Percentiles rank a stretch among this genome's conserved stretches.
phyloP scores from a whole-genome alignment of 2,329 filamentous ascomycete genomes.

The Penicillium sp. region DNA sequence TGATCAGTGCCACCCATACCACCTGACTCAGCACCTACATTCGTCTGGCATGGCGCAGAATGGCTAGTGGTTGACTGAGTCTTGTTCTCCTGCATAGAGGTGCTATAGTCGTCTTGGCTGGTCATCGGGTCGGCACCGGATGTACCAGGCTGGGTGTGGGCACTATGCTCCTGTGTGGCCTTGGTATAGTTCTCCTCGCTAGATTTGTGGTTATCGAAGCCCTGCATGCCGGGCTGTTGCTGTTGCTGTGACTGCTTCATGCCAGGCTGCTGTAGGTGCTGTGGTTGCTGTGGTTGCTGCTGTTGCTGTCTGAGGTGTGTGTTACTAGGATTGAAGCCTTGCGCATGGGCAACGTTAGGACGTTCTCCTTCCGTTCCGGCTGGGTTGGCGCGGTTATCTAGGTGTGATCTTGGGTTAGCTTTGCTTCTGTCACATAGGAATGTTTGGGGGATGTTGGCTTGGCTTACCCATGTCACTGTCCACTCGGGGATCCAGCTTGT shows the following conservation, averaged over 20 bases:
- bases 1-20: neutral
- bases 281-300: neutral
- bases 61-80: slow-evolving; percentile 14
- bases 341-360: neutral
- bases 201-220: slow-evolving; percentile 7
- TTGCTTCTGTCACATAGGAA: neutral
- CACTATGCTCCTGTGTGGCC: neutral
- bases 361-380: neutral
- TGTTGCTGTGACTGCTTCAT: neutral
- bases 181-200: slow-evolving; percentile 7
- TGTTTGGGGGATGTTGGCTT: neutral
- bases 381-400: neutral
- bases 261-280: neutral
- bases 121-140: too few relatives aligned
- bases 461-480: slow-evolving; percentile 23
- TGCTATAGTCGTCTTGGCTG: neutral
- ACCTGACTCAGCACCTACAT: neutral
- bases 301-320: neutral
- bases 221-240: neutral
- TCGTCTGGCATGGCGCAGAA: slow-evolving; percentile 2
- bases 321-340: neutral
- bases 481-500: slow-evolving; percentile 52
- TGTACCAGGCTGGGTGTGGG: neutral
- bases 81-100: slow-evolving; percentile 5
- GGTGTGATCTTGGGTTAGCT: neutral